Evolutionary conservation across 75 land plant species (phyloP).

Genomic region (Cupressus sempervirens): DNA sequence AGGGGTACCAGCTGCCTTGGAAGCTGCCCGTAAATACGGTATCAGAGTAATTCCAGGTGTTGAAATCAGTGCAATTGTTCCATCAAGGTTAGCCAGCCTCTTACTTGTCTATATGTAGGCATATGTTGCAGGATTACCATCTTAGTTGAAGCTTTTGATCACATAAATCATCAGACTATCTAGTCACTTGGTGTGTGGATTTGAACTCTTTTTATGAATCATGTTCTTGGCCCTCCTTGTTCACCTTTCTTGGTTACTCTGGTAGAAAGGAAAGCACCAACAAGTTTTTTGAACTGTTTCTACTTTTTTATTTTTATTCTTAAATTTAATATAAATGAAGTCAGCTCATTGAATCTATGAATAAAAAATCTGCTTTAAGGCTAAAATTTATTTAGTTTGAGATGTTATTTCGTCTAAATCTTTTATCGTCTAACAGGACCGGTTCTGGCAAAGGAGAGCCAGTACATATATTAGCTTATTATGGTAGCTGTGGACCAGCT

Average conservation of each 20-base stretch:
- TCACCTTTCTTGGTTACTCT: not conserved
- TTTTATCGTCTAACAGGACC: constrained; percentile 22
- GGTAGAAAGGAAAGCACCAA: not conserved
- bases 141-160: not conserved
- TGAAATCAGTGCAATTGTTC: constrained; percentile 77
- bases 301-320: not conserved
- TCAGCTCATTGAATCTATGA: not conserved
- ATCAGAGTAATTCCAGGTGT: constrained; percentile 88
- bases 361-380: not conserved
- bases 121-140: not conserved
- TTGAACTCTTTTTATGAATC: not conserved
- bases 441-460: constrained; percentile 55
- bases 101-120: not conserved
- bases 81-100: constrained; percentile 34
- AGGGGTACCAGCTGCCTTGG: constrained; percentile 83
- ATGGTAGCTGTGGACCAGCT: constrained; percentile 85
- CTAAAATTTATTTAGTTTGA: not conserved
- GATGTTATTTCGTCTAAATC: not conserved
- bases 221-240: not conserved
- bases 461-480: constrained; percentile 90
- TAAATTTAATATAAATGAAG: not conserved
- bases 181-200: not conserved
- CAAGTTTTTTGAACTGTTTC: not conserved
- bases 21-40: constrained; percentile 60
- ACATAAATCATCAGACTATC: not conserved